Evolutionary conservation across 148 eudicot genomes (phyloP).

Genomic region (Spergularia marina): DNA sequence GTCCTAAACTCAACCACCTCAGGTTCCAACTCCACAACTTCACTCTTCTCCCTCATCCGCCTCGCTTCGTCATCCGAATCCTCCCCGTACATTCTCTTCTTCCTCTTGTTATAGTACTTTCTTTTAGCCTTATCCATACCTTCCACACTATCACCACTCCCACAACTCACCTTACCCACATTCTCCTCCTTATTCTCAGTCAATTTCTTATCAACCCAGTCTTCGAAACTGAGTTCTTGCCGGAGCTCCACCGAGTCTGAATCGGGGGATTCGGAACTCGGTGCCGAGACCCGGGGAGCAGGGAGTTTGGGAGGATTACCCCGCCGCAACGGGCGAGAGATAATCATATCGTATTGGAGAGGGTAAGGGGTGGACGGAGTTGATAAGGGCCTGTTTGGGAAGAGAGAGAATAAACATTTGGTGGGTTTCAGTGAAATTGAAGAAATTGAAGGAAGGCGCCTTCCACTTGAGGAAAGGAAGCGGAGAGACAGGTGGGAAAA

Average conservation of each 20-base stretch:
- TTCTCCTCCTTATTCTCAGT: conserved; percentile 20
- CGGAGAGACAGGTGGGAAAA: conserved; percentile 33
- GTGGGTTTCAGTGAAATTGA: conserved; percentile 9
- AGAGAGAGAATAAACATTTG: conserved; percentile 20
- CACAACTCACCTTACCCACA: no score
- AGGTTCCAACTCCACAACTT: conserved; percentile 68
- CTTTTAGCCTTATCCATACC: conserved; percentile 74
- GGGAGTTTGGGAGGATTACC: conserved; percentile 27
- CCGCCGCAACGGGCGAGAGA: conserved; percentile 52
- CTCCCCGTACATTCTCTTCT: conserved; percentile 77
- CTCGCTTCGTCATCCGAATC: conserved; percentile 73
- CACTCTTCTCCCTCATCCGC: conserved; percentile 32
- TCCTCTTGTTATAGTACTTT: conserved; percentile 79
- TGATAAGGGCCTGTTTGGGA: conserved; percentile 35
- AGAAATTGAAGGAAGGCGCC: conserved; percentile 11
- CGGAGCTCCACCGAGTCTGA: conserved; percentile 33
- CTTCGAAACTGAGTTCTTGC: conserved; percentile 53
- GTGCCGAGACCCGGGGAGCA: conserved; percentile 31
- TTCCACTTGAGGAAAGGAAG: conserved; percentile 31
- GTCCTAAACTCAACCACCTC: conserved; percentile 85
- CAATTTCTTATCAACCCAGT: conserved; percentile 74
- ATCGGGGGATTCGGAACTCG: conserved; percentile 12
- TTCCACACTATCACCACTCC: not conserved
- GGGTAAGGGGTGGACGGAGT: conserved; percentile 68
- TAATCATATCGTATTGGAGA: conserved; percentile 85